A percentile compares a stretch with the other conserved stretches of the same genome.
Evolutionary conservation across 257 asterid genomes (phyloP).

Genomic region (Osmanthus fragrans): DNA sequence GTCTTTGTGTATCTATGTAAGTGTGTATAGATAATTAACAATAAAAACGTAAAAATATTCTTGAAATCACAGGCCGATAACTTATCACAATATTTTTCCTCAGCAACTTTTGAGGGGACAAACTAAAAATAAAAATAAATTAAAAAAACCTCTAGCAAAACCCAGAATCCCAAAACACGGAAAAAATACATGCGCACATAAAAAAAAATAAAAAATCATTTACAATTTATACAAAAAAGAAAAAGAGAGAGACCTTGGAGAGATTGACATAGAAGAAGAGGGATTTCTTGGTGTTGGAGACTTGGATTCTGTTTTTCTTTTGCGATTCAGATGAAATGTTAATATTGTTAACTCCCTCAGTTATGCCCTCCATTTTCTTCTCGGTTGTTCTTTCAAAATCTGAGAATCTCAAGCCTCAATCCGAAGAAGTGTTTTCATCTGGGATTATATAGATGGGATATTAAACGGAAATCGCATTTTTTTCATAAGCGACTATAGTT

Average conservation of each 20-base stretch:
- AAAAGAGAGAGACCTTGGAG: constrained; percentile 32
- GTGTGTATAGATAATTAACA: not conserved
- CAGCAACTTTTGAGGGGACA: not conserved
- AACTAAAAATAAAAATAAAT: not conserved
- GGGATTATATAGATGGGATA: not conserved
- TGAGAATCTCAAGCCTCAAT: constrained; percentile 17
- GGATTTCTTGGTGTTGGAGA: constrained; percentile 50
- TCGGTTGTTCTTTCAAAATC: not conserved
- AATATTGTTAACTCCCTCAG: constrained; percentile 23
- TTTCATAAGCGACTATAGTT: not conserved
- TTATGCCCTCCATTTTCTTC: constrained; percentile 27
- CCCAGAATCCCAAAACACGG: not conserved
- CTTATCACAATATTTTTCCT: not conserved
- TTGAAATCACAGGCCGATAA: not conserved
- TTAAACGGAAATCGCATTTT: not conserved
- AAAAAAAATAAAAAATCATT: not conserved
- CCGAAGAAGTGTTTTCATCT: not conserved
- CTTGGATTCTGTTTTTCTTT: constrained; percentile 43
- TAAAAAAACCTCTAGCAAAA: not conserved
- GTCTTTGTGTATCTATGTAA: not conserved
- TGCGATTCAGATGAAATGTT: constrained; percentile 6
- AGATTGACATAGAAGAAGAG: constrained; percentile 51
- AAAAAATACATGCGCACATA: not conserved
- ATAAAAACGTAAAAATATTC: not conserved
- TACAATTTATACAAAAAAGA: not conserved